These are phyloP conservation scores for Nemania sp. DNA, from an alignment of 2,329 filamentous ascomycete species.

Conservation along the genomic window DNA sequence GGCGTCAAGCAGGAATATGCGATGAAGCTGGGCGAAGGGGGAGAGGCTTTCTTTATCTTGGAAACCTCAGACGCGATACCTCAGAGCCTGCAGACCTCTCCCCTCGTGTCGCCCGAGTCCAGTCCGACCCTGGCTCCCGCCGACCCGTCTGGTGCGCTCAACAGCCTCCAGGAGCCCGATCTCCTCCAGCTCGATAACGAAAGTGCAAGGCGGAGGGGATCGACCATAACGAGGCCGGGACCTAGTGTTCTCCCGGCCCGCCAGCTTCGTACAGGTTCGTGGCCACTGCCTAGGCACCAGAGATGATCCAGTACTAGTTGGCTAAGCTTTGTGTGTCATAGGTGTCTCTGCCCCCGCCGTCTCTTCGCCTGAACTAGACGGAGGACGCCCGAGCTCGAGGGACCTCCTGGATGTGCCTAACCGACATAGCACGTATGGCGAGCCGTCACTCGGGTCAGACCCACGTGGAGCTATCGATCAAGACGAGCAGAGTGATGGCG, in stretches of 20 bases:
- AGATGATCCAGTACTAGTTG: neutral
- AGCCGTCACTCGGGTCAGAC: constrained; percentile 56
- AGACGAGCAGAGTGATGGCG: constrained; percentile 44
- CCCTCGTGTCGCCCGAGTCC: constrained; percentile 83
- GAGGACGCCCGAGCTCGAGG: constrained; percentile 50
- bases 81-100: constrained; percentile 91
- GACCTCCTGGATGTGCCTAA: constrained; percentile 53
- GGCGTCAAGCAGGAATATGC: constrained; percentile 87
- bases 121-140: constrained; percentile 71
- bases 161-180: constrained; percentile 67
- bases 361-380: constrained; percentile 55
- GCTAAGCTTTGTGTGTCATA: constrained; percentile 30
- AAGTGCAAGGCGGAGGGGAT: constrained; percentile 42
- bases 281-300: neutral
- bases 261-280: constrained; percentile 25
- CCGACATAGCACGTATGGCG: constrained; percentile 53
- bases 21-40: constrained; percentile 97
- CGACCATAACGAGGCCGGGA: constrained; percentile 48
- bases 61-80: constrained; percentile 91
- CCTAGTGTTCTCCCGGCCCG: constrained; percentile 47
- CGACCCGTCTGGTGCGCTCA: constrained; percentile 43
- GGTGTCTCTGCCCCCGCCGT: constrained; percentile 56
- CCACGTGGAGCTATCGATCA: constrained; percentile 42
- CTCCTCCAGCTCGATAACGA: constrained; percentile 65
- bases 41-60: constrained; percentile 98